These are phyloP conservation scores for Phytophthora constricta DNA, from an alignment of 352 stramenopile species.

Conservation along the genomic window DNA sequence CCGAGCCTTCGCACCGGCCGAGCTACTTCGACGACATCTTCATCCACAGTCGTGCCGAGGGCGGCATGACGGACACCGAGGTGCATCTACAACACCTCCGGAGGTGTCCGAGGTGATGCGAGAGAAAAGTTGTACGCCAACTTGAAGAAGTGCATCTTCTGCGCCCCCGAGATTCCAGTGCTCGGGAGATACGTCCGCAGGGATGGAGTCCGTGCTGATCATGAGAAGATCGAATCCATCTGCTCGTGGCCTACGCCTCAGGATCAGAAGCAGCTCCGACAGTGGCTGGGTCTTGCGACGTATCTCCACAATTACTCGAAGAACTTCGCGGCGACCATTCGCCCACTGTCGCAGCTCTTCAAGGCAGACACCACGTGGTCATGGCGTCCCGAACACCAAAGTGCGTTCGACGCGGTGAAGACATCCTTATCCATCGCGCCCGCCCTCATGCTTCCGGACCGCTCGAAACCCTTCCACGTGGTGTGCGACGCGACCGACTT, in stretches of 20 bases:
- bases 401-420: conserved; percentile 23
- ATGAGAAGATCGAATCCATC: conserved; percentile 17
- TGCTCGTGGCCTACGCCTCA: neutral
- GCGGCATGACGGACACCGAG: neutral
- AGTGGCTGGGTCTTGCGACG: conserved; percentile 2
- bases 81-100: conserved; percentile 5
- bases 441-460: conserved; percentile 16
- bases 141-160: neutral
- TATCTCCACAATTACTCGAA: conserved; percentile 34
- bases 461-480: conserved; percentile 21
- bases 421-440: neutral
- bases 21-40: conserved; percentile 46
- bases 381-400: conserved; percentile 18
- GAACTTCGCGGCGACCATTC: conserved; percentile 13
- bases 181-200: conserved; percentile 27
- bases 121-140: conserved; percentile 5
- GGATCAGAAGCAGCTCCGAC: neutral
- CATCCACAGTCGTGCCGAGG: neutral
- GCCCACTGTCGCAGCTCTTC: conserved; percentile 16
- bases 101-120: conserved; percentile 13
- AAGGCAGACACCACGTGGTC: conserved; percentile 13
- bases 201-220: conserved; percentile 11
- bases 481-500: conserved; percentile 14
- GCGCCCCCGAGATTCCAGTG: conserved; percentile 1
- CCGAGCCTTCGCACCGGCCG: conserved; percentile 22